Base-by-base conservation (phyloP, 2,329 filamentous ascomycete species). In the Sarocladium oryzae region DNA sequence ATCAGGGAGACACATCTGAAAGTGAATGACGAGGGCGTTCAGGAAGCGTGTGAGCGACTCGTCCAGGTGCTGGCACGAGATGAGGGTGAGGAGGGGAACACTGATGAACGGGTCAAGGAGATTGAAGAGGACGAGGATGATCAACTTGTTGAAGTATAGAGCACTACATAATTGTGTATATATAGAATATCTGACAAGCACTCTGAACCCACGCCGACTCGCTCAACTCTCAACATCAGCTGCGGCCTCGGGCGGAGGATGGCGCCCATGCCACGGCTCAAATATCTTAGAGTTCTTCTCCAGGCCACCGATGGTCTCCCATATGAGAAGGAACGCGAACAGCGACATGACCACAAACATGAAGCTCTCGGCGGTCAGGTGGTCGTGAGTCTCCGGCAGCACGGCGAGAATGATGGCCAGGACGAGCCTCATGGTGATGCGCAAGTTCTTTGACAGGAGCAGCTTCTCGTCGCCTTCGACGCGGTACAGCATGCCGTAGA, bases 1-100 rank as follows among this genome's bases (percentile, higher is more conserved):
- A 75, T 97, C 18, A 78, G 93, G 49, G 93, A 97, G 68, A 85
- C 87, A 28, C 93, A 99, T 73, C 61, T 85, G 55, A 79, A 84
- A 20, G 82, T 90, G 4, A 77, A 90, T 20, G 77, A 96, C 61
- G 89, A 95, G 41, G 84, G 76, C 15, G 88, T 97, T 2, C 77
- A 80, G 57, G 91, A 96, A 59, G 88, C 84, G 1, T 95, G 88
- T 61, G 93, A 97, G 66, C 78, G 93, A 52, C 64, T 97, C 50
- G 93, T 99, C 43, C 89, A 99, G 64, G 83, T 96, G 6, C 66
- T 96, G 54, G 89, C 90, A 82, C 76, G 88, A 52, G 88, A 90
- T 40, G 90, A 93, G 64, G 84, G 71, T 13, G 62, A 72, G 49
- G 67, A 67, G 36, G 58, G 63, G 51, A 30, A 7, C 24, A 48